Conservation (phyloP, 2,329 filamentous ascomycete genomes). For the Hypoxylon sp. region DNA sequence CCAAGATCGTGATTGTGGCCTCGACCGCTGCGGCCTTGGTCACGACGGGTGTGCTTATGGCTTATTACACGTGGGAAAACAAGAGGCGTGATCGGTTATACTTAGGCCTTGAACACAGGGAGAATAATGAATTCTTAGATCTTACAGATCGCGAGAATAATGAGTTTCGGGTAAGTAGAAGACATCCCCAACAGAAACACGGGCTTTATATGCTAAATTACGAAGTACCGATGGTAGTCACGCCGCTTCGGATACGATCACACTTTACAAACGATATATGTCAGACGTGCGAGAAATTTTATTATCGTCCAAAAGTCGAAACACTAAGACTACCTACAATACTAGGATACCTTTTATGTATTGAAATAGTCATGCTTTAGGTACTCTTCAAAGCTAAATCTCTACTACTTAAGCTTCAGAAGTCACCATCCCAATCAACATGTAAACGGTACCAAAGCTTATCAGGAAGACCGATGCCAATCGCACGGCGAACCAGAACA, state of each 20-base stretch:
- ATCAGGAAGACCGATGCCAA: background rate
- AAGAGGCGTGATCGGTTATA: constrained; percentile 52
- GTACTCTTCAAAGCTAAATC: background rate
- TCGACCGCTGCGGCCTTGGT: constrained; percentile 61
- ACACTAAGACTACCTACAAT: background rate
- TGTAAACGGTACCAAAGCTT: background rate
- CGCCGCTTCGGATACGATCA: background rate
- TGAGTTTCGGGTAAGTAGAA: constrained; percentile 48
- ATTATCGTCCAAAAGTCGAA: background rate
- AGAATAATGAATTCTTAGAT: constrained; percentile 53
- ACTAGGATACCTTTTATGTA: background rate
- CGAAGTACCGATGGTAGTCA: constrained; percentile 33
- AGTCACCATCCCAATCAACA: background rate
- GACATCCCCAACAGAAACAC: background rate
- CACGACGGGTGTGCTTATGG: constrained; percentile 61
- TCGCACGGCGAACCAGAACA: background rate
- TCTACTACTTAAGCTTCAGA: background rate
- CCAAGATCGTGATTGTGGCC: constrained; percentile 59
- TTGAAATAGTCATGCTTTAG: background rate
- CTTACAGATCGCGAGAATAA: constrained; percentile 53
- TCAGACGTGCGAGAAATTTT: background rate
- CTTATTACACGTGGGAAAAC: constrained; percentile 67
- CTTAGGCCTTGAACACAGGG: constrained; percentile 38
- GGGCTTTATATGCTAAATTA: constrained; percentile 9
- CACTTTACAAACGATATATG: background rate